phyloP scores from a whole-genome alignment of 2,329 filamentous ascomycete genomes.

The Trichoderma brevicompactum region DNA sequence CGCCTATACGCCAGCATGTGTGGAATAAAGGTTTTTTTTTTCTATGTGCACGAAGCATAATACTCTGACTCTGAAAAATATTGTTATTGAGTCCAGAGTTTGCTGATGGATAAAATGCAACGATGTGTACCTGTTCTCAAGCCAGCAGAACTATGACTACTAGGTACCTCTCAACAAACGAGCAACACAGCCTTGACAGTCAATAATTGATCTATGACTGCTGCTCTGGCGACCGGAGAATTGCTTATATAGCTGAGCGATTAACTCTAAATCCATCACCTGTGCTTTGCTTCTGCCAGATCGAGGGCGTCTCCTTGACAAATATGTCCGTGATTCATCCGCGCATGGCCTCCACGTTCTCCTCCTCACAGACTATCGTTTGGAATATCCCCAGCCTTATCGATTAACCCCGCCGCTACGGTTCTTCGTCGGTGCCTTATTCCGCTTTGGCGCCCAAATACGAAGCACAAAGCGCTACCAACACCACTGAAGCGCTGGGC shows the following conservation, averaged over 20 bases:
- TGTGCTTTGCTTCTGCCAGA: not conserved
- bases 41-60: no score
- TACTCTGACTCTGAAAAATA: not conserved
- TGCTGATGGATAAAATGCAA: no score
- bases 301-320: not conserved
- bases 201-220: not conserved
- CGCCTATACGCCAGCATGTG: not conserved
- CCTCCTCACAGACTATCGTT: not conserved
- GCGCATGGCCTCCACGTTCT: conserved; percentile 21
- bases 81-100: no score
- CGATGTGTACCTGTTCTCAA: no score
- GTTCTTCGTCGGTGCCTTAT: conserved; percentile 8
- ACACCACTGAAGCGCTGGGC: conserved; percentile 15
- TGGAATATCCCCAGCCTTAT: conserved; percentile 19
- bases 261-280: not conserved
- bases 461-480: not conserved
- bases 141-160: not conserved
- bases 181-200: not conserved
- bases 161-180: not conserved
- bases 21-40: not conserved
- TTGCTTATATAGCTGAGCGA: not conserved
- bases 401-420: conserved; percentile 19
- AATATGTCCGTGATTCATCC: conserved; percentile 4
- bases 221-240: not conserved
- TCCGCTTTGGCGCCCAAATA: conserved; percentile 4